A percentile compares a stretch with the other conserved stretches of the same genome.
Evolutionary conservation across 257 asterid species (phyloP).

Genomic region (Nicotiana benthamiana): DNA sequence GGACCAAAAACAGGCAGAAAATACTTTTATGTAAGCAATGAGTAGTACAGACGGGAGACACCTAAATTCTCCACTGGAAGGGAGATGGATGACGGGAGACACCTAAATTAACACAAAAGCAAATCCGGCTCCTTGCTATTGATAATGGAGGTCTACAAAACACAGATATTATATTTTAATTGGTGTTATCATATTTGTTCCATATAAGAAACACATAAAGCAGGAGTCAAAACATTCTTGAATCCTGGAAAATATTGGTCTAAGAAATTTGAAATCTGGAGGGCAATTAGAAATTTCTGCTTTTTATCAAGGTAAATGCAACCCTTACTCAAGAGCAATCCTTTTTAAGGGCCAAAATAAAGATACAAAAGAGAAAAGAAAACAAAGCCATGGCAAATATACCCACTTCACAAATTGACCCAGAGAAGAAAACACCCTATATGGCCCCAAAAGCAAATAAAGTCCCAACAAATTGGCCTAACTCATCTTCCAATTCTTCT

Average conservation of each 20-base stretch:
- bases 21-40: too few relatives aligned
- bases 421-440: neutral
- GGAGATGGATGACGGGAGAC: neutral
- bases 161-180: neutral
- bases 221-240: neutral
- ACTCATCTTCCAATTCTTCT: neutral
- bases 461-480: neutral
- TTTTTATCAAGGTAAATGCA: neutral
- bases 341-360: too few relatives aligned
- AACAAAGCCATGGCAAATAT: neutral
- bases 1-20: too few relatives aligned
- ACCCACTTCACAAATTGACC: neutral
- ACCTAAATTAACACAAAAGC: neutral
- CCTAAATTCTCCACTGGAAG: neutral
- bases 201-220: neutral
- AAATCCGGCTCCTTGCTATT: neutral
- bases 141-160: neutral
- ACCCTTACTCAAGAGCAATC: too few relatives aligned
- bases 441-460: neutral
- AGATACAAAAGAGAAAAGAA: neutral
- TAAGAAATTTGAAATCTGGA: too few relatives aligned
- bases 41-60: neutral
- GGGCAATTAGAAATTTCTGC: neutral
- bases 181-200: neutral
- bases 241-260: neutral